A percentile compares a stretch with the other conserved stretches of the same genome.
Conservation (phyloP, 768 basidiomycete species). For the Suillus clintonianus region DNA sequence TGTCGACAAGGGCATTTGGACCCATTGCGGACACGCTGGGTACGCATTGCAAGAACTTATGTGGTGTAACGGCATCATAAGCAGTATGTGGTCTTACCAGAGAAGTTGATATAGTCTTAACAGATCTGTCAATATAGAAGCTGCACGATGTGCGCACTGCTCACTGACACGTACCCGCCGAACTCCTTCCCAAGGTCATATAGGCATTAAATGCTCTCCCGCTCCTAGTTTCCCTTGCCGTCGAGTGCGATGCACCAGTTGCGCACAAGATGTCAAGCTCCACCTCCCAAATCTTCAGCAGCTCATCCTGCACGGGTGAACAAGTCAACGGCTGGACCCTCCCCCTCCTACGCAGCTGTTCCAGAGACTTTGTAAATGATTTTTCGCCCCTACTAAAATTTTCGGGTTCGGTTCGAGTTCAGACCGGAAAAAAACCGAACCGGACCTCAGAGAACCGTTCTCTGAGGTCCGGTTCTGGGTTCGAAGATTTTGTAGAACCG, state of each 20-base stretch:
- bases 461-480: too few relatives aligned
- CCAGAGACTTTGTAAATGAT: too few relatives aligned
- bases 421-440: too few relatives aligned
- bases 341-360: conserved; percentile 53
- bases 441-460: too few relatives aligned
- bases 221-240: conserved; percentile 52
- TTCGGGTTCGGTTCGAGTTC: too few relatives aligned
- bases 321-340: conserved; percentile 68
- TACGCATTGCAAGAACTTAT: conserved; percentile 50
- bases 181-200: conserved; percentile 65
- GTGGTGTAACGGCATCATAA: too few relatives aligned
- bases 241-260: conserved; percentile 44
- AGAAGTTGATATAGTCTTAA: too few relatives aligned
- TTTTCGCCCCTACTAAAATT: too few relatives aligned
- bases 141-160: too few relatives aligned
- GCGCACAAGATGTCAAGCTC: conserved; percentile 57
- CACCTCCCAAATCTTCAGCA: conserved; percentile 58
- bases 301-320: conserved; percentile 65
- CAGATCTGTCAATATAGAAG: too few relatives aligned
- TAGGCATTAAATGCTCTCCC: conserved; percentile 70
- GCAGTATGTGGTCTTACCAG: too few relatives aligned
- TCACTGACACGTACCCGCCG: conserved; percentile 57
- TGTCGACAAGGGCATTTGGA: conserved; percentile 60
- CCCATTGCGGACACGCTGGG: conserved; percentile 61
- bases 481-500: too few relatives aligned